Base-by-base conservation (phyloP, 345 rosid genomes). In the Rhodamnia rubescens region DNA sequence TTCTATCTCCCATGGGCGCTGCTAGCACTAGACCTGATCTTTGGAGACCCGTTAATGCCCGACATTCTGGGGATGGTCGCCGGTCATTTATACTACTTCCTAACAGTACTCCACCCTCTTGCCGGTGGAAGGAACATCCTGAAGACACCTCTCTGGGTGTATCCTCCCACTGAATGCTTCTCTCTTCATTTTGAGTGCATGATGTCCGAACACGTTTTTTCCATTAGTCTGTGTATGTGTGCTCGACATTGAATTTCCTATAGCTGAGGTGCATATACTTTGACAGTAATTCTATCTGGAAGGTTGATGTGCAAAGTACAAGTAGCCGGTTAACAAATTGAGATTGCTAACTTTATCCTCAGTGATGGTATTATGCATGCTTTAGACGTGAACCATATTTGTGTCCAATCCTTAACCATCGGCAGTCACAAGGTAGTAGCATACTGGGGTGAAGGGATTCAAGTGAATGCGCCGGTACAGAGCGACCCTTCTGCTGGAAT, bases 1-100 rank as follows among this genome's bases (percentile, higher is more conserved):
- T 92, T 94, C 85, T 93, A 92, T 87, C 94, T 93, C 58, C 96
- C 95, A 4, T 94, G 96, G 96, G 93, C 92, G 82, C 83, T 93
- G 92, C 88, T 94, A 40, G 96, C 93, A 14, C 87, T 94, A 54
- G 92, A 94, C 53, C 85, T 93, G 88, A 88, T 94, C 11, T 86
- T 94, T 81, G 97, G 98, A 49, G 1, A 81, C 32, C 86, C 90
- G 11, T 83, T 96, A 84, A 89, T 36, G 93, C 95, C 96, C 11
- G 95, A 89, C 49, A 89, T 94, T 52, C 90, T 93, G 13, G 95
- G 96, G n/a, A 92, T 94, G 86, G 87, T 93, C 13, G 93, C 92
- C 9, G 96, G 96, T 29, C 96, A 94, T 85, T 84, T 92, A 8
- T 91, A 90, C 74, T 93, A 94, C 85, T 93, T 92, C 86, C 83